phyloP scores from a whole-genome alignment of 352 stramenopile genomes.

The Pythium myriotylum region DNA sequence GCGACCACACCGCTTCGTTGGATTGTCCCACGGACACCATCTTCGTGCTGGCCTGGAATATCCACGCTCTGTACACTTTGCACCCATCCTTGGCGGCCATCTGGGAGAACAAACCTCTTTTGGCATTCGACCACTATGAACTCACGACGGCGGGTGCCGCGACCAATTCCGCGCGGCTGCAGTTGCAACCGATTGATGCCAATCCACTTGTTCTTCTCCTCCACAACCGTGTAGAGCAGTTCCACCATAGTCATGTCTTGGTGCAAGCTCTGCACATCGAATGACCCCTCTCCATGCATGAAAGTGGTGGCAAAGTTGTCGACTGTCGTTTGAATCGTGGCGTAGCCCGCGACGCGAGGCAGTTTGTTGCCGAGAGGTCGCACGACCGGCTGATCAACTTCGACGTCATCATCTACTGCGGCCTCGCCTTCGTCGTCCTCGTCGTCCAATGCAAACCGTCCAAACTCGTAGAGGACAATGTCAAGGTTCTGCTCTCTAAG shows the following conservation, averaged over 20 bases:
- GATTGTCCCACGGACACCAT: conserved; percentile 32
- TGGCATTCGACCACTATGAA: conserved; percentile 47
- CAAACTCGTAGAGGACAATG: conserved; percentile 20
- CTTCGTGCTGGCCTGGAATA: not conserved
- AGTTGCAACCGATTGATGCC: conserved; percentile 40
- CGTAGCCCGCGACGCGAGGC: conserved; percentile 30
- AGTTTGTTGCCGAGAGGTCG: conserved; percentile 10
- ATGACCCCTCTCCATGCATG: not conserved
- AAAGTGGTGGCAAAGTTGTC: conserved; percentile 40
- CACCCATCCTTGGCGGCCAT: conserved; percentile 23
- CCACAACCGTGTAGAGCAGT: conserved; percentile 29
- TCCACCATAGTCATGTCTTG: conserved; percentile 22
- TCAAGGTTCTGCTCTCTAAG: not conserved
- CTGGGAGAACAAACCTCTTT: conserved; percentile 28
- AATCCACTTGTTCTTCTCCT: conserved; percentile 33
- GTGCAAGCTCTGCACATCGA: conserved; percentile 14
- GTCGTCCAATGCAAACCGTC: not conserved
- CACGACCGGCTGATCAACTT: not conserved
- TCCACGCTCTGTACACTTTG: conserved; percentile 23
- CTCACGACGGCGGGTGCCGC: conserved; percentile 36
- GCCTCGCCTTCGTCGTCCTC: not conserved
- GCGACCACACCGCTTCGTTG: conserved; percentile 43
- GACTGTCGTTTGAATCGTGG: conserved; percentile 2
- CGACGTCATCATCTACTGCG: not conserved
- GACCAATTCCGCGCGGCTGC: conserved; percentile 21